A percentile compares a stretch with the other conserved stretches of the same genome.
Conservation (phyloP, 495 filamentous ascomycete genomes). For the Penicillium odoratum region DNA sequence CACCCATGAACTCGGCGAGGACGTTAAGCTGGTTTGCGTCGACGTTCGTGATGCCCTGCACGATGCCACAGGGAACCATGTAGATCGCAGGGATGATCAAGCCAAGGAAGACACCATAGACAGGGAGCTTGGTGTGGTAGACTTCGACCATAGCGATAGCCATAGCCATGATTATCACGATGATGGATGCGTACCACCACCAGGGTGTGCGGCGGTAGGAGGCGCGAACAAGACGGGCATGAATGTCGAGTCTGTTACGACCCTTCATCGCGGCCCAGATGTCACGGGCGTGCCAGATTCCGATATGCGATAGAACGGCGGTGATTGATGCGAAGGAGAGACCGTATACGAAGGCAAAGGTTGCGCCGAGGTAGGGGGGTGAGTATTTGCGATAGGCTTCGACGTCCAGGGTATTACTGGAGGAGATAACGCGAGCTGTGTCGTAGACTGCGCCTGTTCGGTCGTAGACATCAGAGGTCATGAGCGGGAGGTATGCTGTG, state of each 20-base stretch:
- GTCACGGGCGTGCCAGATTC: slow-evolving; percentile 56
- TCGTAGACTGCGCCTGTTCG: slow-evolving; percentile 78
- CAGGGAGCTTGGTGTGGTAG: slow-evolving; percentile 77
- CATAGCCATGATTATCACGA: slow-evolving; percentile 70
- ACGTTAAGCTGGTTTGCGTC: slow-evolving; percentile 59
- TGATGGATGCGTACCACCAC: slow-evolving; percentile 75
- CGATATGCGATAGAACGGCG: slow-evolving; percentile 61
- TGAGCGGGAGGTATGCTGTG: slow-evolving; percentile 42
- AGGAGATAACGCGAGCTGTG: slow-evolving; percentile 69
- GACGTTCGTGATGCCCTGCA: slow-evolving; percentile 87
- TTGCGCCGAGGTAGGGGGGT: slow-evolving; percentile 76
- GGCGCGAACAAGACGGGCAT: slow-evolving; percentile 72
- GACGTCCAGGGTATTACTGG: slow-evolving; percentile 68
- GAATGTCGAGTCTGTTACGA: slow-evolving; percentile 54
- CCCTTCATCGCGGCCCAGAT: slow-evolving; percentile 51
- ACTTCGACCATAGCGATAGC: slow-evolving; percentile 80
- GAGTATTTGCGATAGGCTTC: slow-evolving; percentile 77
- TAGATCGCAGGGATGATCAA: slow-evolving; percentile 70
- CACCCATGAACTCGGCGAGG: slow-evolving; percentile 35
- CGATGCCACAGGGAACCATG: slow-evolving; percentile 83
- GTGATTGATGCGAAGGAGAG: slow-evolving; percentile 81
- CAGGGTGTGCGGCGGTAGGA: slow-evolving; percentile 74
- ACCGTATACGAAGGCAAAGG: slow-evolving; percentile 78
- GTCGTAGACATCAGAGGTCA: slow-evolving; percentile 64
- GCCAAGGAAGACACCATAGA: slow-evolving; percentile 77